phyloP scores from a whole-genome alignment of 108 stramenopile species.

The Bacterosira constricta region DNA sequence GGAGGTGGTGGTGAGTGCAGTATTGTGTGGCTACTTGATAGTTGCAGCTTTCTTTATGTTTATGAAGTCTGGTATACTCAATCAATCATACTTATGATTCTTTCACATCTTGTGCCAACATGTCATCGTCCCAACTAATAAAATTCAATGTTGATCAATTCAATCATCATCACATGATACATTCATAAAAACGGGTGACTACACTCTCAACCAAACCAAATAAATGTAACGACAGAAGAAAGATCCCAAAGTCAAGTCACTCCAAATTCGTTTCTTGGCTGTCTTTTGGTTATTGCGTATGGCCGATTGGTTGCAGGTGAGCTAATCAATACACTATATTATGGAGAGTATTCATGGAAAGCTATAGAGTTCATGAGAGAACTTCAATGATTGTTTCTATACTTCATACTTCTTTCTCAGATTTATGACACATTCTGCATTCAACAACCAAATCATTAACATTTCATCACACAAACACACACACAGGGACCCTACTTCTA shows the following conservation, averaged over 20 bases:
- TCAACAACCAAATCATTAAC: too few relatives aligned
- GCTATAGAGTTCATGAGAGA: background rate
- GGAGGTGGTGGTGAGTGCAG: background rate
- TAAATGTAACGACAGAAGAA: conserved; percentile 14
- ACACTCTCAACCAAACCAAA: too few relatives aligned
- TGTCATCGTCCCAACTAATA: background rate
- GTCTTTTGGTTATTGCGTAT: conserved; percentile 96
- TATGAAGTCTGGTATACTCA: background rate
- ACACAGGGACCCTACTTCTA: conserved; percentile 93
- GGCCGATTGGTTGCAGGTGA: conserved; percentile 98
- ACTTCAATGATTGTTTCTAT: too few relatives aligned
- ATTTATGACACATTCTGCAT: too few relatives aligned
- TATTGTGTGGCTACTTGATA: background rate
- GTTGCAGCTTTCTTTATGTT: background rate
- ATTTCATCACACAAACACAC: too few relatives aligned
- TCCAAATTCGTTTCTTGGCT: conserved; percentile 81
- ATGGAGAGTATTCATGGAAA: too few relatives aligned
- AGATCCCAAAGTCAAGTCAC: conserved; percentile 53
- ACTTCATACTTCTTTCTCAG: too few relatives aligned
- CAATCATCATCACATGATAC: too few relatives aligned
- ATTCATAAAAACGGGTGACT: too few relatives aligned
- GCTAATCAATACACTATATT: too few relatives aligned
- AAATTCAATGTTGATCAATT: background rate
- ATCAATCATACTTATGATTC: background rate
- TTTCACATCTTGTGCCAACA: background rate